Base-by-base conservation (phyloP, 345 rosid genomes). In the Eutrema heterophyllum region DNA sequence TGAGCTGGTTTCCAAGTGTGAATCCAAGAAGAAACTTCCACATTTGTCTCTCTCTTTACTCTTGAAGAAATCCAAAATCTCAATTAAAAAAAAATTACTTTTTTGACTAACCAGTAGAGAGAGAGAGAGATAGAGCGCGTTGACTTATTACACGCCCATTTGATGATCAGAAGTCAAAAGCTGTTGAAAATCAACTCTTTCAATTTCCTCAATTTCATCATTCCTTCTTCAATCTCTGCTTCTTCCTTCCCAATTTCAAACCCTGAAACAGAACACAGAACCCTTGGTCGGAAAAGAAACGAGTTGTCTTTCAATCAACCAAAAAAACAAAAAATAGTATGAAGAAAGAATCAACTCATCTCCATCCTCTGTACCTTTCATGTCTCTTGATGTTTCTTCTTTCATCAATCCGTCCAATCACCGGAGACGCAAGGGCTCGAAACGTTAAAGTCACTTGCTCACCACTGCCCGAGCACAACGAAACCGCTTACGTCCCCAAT, bases 351-450 rank as follows among this genome's bases (percentile, higher is more conserved):
- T 4, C 26, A 40, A 30, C 39, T 46, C 53, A 46, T 70, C 53
- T 73, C 39, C 2, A 56, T 35, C 61, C 10, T 9, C 62, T 12
- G 5, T 63, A 63, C 15, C 53, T 75, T 51, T 69, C 32, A 68
- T 75, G 79, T 60, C 70, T 75, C 6, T 36, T 68, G 1, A 58
- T 32, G 2, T 39, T 40, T 50, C 68, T 70, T 40, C 58, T 71
- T 57, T 71, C 76, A 32, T 15, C 12, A 64, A 41, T 65, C 43
- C 72, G 62, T 56, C 26, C 32, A 46, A 86, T 79, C 21, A 64
- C 8, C 0, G 89, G 86, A 64, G 93, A 87, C 50, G 82, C 97
- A 13, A 85, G 98, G 59, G 76, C 89, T 6, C 82, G 86, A 11
- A 65, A 64, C 10, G 72, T 94, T 35, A 35, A 72, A 0, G 70